Evolutionary conservation across 805 yeast species (phyloP).

Genomic region (Tetrapisispora arboricola): DNA sequence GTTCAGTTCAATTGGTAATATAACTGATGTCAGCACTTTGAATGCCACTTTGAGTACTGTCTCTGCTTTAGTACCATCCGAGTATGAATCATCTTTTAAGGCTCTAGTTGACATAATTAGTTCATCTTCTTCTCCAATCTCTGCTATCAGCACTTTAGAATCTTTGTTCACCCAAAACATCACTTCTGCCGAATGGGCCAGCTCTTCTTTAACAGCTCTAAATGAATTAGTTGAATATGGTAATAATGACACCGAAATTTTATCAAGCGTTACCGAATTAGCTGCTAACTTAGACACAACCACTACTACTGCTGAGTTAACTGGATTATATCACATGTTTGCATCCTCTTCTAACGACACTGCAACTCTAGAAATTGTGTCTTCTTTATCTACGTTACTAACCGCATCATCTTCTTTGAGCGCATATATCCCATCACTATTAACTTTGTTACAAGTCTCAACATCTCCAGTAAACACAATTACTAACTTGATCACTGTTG

Average conservation of each 20-base stretch:
- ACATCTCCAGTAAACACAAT: constrained; percentile 18
- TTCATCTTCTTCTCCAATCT: constrained; percentile 11
- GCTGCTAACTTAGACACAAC: constrained; percentile 14
- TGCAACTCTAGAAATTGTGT: constrained; percentile 8
- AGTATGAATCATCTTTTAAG: constrained; percentile 8
- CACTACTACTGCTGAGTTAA: constrained; percentile 18
- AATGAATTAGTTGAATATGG: constrained; percentile 11
- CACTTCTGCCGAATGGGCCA: constrained; percentile 17
- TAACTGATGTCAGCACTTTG: constrained; percentile 5
- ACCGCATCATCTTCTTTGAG: constrained; percentile 8
- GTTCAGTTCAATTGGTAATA: constrained; percentile 10
- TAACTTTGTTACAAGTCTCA: constrained; percentile 16
- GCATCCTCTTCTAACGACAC: constrained; percentile 16
- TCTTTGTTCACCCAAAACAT: constrained; percentile 14
- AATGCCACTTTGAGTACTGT: constrained; percentile 9
- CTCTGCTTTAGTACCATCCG: constrained; percentile 7
- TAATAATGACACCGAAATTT: constrained; percentile 12
- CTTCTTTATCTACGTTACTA: constrained; percentile 10
- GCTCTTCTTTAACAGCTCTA: constrained; percentile 14
- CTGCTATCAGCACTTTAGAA: constrained; percentile 11
- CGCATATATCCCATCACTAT: constrained; percentile 16
- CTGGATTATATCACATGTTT: constrained; percentile 16
- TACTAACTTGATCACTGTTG: constrained; percentile 17
- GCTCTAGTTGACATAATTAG: constrained; percentile 14
- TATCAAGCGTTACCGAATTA: constrained; percentile 14